Conservation (phyloP, 2,329 filamentous ascomycete genomes). For the Claviceps sp. region DNA sequence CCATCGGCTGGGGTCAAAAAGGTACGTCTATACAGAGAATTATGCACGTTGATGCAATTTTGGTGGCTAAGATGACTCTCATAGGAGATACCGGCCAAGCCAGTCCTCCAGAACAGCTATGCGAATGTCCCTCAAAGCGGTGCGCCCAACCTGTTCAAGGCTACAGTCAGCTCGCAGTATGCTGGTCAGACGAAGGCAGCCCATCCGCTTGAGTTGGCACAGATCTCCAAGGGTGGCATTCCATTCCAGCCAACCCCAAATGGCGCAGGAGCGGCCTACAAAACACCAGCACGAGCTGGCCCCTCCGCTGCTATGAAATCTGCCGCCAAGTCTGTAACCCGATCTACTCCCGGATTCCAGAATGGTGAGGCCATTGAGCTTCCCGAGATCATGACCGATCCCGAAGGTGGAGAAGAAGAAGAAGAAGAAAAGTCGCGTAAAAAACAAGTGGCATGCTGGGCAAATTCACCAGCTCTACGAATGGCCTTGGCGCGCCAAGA, state of each 20-base stretch:
- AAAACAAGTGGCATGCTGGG: constrained; percentile 60
- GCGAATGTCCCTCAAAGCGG: constrained; percentile 40
- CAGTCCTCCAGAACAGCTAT: constrained; percentile 48
- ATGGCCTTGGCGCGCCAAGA: constrained; percentile 70
- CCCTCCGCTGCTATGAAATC: constrained; percentile 34
- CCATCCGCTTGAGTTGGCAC: constrained; percentile 72
- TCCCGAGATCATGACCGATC: constrained; percentile 90
- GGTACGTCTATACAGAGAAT: constrained; percentile 30
- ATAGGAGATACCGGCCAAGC: constrained; percentile 49
- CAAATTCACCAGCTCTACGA: constrained; percentile 71
- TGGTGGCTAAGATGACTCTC: neutral
- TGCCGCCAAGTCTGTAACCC: constrained; percentile 43
- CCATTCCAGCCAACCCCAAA: constrained; percentile 67
- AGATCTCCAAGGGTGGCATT: constrained; percentile 78
- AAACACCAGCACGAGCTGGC: constrained; percentile 53
- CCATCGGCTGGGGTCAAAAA: constrained; percentile 61
- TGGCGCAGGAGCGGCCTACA: constrained; percentile 42
- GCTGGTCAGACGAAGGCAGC: constrained; percentile 47
- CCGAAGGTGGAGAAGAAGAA: constrained; percentile 67
- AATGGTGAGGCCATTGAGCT: constrained; percentile 85
- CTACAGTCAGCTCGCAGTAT: constrained; percentile 53
- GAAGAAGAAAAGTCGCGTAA: constrained; percentile 49
- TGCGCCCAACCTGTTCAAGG: constrained; percentile 49
- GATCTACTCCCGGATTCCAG: constrained; percentile 72
- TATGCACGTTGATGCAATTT: neutral